Base-by-base conservation (phyloP, 1,284 basidiomycete genomes). In the Pholiota adiposa region DNA sequence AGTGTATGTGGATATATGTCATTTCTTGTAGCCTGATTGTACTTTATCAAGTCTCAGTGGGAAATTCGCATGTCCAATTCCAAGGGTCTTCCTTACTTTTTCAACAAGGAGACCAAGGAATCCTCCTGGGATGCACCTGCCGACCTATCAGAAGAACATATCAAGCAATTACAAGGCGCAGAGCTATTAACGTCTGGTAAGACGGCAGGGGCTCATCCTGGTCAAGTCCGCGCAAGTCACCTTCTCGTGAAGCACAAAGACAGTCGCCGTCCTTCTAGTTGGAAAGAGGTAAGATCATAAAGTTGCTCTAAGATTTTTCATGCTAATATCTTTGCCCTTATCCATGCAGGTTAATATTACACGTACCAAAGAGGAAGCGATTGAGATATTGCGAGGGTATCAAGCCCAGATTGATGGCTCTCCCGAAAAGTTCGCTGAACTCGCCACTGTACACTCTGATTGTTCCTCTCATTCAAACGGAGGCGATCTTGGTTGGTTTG, bases 161-260 rank as follows among this genome's bases (percentile, higher is more conserved):
- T 94, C 65, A 68, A 78, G 7, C 62, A 74, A 2, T 83, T 97
- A 12, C 88, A 91, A 1, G 95, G 95, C 0, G 91, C 89, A 23
- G 74, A 84, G 29, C 77, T 86, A 51, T 76, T 58, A 31, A 44
- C 88, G 59, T 70, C 79, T 27, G 65, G 60, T 6, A 58, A 55
- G 25, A 59, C 53, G 41, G 41, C 8, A 48, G 59, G 55, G 41
- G 52, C 72, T 8, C 69, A 72, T 56, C 76, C 80, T 9, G 83
- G 78, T 14, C 84, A 93, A 75, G 94, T 98, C 33, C 87, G 95
- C 59, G 97, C 96, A 11, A 96, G 94, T 72, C 97, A 99, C 79
- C 80, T 99, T 63, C 80, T 99, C 56, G 89, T 98, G 67, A 99
- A 99, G 79, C 96, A 98, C 76, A 79, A 77, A 25, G 93, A 85